Conservation (phyloP, 495 filamentous ascomycete genomes). For the Penicillium diatomitis region DNA sequence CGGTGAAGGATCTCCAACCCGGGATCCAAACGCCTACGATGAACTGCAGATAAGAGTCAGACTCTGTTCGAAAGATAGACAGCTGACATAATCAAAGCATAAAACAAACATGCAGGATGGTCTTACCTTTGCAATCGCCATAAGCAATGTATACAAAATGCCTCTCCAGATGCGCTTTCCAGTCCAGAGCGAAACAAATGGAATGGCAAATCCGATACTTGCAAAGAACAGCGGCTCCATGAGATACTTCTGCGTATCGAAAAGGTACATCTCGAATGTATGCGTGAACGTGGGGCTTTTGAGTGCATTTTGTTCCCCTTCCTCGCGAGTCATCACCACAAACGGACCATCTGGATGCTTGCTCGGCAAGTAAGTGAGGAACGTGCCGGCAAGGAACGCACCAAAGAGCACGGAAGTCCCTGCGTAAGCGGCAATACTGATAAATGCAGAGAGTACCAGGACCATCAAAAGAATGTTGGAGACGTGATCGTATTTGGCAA, state of each 20-base stretch:
- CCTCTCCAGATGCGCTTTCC: constrained; percentile 59
- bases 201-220: constrained; percentile 65
- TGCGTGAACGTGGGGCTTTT: constrained; percentile 28
- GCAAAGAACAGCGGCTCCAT: constrained; percentile 69
- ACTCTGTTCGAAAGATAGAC: background rate
- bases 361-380: constrained; percentile 39
- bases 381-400: constrained; percentile 54
- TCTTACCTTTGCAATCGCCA: constrained; percentile 52
- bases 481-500: constrained; percentile 23
- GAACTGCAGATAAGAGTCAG: constrained; percentile 6
- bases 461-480: constrained; percentile 29
- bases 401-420: constrained; percentile 61
- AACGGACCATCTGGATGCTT: constrained; percentile 25
- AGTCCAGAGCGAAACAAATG: constrained; percentile 56
- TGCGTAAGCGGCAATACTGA: constrained; percentile 45
- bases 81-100: background rate
- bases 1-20: constrained; percentile 6
- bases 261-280: constrained; percentile 25
- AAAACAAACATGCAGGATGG: too few species aligned
- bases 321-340: constrained; percentile 24
- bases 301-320: constrained; percentile 32
- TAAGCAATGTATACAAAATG: constrained; percentile 55
- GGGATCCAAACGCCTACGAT: constrained; percentile 26
- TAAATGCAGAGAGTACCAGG: constrained; percentile 38
- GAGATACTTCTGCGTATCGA: constrained; percentile 37